Evolutionary conservation across 441 rosid genomes (phyloP).

Genomic region (Corymbia citriodora): DNA sequence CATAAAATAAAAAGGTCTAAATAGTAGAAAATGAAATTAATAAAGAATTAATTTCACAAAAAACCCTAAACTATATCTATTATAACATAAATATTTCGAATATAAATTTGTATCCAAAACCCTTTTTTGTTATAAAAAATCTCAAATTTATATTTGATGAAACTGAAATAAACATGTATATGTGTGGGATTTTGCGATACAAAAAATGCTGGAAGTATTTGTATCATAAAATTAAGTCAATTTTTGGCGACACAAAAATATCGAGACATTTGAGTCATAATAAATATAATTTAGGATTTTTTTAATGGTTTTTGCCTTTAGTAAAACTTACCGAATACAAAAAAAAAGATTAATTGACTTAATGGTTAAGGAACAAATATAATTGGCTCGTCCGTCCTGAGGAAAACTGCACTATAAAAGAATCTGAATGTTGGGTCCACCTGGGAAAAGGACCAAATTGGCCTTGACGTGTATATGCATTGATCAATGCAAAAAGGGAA

Average conservation of each 20-base stretch:
- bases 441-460: neutral
- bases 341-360: neutral
- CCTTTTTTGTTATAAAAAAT: too few species aligned
- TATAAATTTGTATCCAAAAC: too few species aligned
- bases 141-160: accelerated
- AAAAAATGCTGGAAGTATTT: too few species aligned
- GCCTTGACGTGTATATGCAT: neutral
- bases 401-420: neutral
- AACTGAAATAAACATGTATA: too few species aligned
- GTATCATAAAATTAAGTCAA: too few species aligned
- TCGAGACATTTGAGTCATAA: neutral
- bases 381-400: neutral
- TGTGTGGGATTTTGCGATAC: too few species aligned
- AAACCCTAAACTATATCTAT: accelerated
- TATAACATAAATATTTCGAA: too few species aligned
- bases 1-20: neutral
- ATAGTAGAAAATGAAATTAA: neutral
- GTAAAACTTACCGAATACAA: neutral
- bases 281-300: too few species aligned
- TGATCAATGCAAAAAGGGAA: neutral
- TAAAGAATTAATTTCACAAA: neutral
- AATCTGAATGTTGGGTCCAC: neutral
- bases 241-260: too few species aligned
- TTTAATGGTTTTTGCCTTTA: neutral
- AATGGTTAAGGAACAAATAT: neutral